Base-by-base conservation (phyloP, 2,329 filamentous ascomycete genomes). In the Aspergillus persii region DNA sequence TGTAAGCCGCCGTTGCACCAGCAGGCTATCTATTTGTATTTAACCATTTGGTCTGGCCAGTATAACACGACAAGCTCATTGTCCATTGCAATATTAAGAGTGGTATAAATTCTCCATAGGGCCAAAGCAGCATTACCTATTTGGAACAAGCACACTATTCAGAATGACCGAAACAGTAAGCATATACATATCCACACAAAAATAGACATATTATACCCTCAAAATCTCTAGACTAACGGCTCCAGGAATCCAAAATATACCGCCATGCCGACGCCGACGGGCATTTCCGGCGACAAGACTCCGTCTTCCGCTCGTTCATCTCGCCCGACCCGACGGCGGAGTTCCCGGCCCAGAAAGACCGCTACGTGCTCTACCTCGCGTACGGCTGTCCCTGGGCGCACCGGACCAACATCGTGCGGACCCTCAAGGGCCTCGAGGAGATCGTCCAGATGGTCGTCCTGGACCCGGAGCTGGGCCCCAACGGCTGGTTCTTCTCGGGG, bases 401-500 rank as follows among this genome's bases (percentile, higher is more conserved):
- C 60, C 77, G 82, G 9, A 69, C 74, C 8, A 77, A 80, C 58
- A 75, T 84, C 26, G 77, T 81, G 2, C 77, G 77, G 49, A 72
- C 67, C 3, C 71, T 85, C 48, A 85, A 85, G 66, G 80, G 80
- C 0, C 74, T 85, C 8, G 76, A 83, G 49, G 69, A 76, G 33
- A 71, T 83, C 44, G 75, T 85, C 61, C 76, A 83, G 60, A 67
- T 83, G 23, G 77, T 83, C 0, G 71, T 79, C 12, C 64, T 74
- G n/a, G 72, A 76, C 65, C 68, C 68, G 48, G 74, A 70, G 60
- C 71, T 79, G 33, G 71, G 73, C 49, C 60, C 74, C 50, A 55
- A 75, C 77, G 86, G 91, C 54, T 96, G 92, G 92, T 86, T 89
- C 41, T 96, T 96, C 75, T 84, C 85, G 2, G 89, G 87, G 1